Base-by-base conservation (phyloP, 495 filamentous ascomycete genomes). In the Thozetella sp. region DNA sequence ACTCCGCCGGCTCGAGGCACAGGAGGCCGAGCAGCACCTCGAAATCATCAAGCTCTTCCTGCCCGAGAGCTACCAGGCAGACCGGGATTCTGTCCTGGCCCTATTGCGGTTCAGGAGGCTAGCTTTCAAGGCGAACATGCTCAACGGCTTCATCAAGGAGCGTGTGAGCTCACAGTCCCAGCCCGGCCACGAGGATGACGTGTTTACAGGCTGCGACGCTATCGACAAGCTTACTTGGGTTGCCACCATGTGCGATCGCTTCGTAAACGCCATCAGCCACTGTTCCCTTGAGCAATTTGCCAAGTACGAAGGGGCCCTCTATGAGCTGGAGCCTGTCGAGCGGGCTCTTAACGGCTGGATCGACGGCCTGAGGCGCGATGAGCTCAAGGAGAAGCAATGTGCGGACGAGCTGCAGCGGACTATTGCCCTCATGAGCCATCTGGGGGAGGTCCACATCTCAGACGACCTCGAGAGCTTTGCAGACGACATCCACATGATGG, bases 301-400 rank as follows among this genome's bases (percentile, higher is more conserved):
- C 50, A 83, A 76, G 59, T 91, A 89, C 62, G 89, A 91, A 63
- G 87, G 83, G 25, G 89, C 93, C 6, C 70, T 94, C 48, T 92
- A 93, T 64, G 95, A 98, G 67, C 80, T 98, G 61, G 93, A 97
- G 69, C 93, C 94, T 2, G 93, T 98, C 15, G 95, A 99, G 73
- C 81, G 92, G 34, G 91, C 91, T 1, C 73, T 98, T 40, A 96
- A 97, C 65, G 85, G 84, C 25, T 97, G 93, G 88, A 88, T 98
- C 61, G 93, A 97, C 43, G 83, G 81, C 2, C 67, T 97, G 52
- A 87, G 90, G 60, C 86, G 86, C 53, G 93, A 97, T 63, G 93
- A 97, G 56, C 70, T 98, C n/a, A 91, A 93, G 67, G 87, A 90
- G 75, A 86, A 88, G 65, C 88, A 92, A 55, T 91, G 93, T 67